Conservation (phyloP, 371 early-diverging fungal species). For the Chytridiales sp. region DNA sequence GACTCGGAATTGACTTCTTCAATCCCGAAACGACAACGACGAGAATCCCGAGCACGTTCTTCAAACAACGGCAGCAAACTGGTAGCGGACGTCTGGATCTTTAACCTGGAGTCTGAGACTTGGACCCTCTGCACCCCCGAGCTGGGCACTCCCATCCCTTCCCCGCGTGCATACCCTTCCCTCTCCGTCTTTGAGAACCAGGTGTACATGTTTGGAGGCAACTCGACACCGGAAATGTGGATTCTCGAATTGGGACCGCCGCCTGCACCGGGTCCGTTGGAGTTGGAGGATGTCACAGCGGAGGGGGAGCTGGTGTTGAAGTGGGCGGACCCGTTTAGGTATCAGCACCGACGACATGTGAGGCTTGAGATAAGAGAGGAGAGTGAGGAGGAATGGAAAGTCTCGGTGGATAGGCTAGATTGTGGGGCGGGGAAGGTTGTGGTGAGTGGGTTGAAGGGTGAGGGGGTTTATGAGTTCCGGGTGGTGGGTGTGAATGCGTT, state of each 20-base stretch:
- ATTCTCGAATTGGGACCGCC: slow-evolving; percentile 10
- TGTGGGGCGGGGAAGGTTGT: neutral
- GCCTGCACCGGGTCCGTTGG: slow-evolving; percentile 13
- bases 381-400: neutral
- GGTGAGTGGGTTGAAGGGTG: neutral
- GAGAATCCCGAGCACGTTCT: too few relatives aligned
- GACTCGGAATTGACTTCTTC: too few relatives aligned
- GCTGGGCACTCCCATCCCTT: neutral
- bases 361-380: neutral
- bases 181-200: slow-evolving; percentile 8
- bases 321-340: slow-evolving; percentile 16
- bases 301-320: too few relatives aligned
- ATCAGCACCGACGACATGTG: neutral
- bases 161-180: slow-evolving; percentile 2
- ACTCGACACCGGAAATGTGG: slow-evolving; percentile 12
- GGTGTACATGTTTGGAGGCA: slow-evolving; percentile 12
- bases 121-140: neutral
- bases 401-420: neutral
- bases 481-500: slow-evolving; percentile 7
- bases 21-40: too few relatives aligned
- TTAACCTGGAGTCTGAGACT: neutral
- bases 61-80: neutral
- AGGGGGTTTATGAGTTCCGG: neutral
- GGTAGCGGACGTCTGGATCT: slow-evolving; percentile 7
- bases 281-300: too few relatives aligned